phyloP scores from a whole-genome alignment of 2,329 filamentous ascomycete species.

The Tolypocladium capitatum region DNA sequence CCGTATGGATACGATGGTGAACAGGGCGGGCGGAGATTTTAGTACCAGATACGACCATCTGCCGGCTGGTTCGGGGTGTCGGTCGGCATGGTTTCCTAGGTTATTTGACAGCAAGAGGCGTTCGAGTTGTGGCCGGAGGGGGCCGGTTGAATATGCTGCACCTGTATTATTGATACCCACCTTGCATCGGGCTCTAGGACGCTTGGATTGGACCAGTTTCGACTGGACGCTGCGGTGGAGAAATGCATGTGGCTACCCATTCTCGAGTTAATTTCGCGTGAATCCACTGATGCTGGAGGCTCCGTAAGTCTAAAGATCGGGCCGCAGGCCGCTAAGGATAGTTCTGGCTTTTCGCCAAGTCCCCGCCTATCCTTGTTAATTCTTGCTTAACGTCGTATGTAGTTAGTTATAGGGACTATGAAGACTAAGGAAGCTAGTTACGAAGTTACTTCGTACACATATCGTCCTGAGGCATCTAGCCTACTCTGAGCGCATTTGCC shows the following conservation, averaged over 20 bases:
- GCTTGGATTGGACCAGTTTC: neutral
- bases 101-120: neutral
- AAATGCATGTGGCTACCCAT: neutral
- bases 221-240: neutral
- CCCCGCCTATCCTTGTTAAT: no score
- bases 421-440: no score
- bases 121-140: neutral
- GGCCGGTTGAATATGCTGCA: neutral
- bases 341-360: no score
- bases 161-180: neutral
- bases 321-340: no score
- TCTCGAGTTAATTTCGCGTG: no score
- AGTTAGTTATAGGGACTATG: no score
- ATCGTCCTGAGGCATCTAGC: no score
- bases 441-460: no score
- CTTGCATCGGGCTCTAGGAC: neutral
- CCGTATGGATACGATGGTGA: slow-evolving; percentile 25
- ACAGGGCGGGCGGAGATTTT: slow-evolving; percentile 11
- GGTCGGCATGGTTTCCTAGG: neutral
- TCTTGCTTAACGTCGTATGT: no score
- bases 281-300: no score
- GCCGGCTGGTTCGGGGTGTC: neutral
- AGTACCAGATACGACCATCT: neutral
- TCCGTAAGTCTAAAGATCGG: no score
- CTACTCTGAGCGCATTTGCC: no score